phyloP scores from a whole-genome alignment of 2,329 filamentous ascomycete species.

The Ophidiomyces ophidiicola region DNA sequence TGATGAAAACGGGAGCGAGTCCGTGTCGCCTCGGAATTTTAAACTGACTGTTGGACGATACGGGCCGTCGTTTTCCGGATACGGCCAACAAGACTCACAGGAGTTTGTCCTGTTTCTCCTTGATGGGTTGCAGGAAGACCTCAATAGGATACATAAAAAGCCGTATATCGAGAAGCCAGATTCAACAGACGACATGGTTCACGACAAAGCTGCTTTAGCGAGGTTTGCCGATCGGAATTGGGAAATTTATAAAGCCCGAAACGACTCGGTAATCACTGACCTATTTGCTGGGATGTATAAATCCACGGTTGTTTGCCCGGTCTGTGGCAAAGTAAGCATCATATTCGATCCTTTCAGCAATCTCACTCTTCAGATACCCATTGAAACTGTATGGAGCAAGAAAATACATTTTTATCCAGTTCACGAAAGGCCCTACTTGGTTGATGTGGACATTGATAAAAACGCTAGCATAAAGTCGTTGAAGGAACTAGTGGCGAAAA shows the following conservation, averaged over 20 bases:
- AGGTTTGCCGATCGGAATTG: constrained; percentile 80
- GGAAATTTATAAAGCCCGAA: constrained; percentile 80
- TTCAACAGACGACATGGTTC: constrained; percentile 90
- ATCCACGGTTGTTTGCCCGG: constrained; percentile 85
- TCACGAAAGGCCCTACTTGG: constrained; percentile 54
- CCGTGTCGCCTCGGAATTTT: constrained; percentile 67
- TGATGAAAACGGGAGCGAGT: constrained; percentile 50
- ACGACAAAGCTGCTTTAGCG: constrained; percentile 65
- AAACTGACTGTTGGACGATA: constrained; percentile 70
- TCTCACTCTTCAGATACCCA: constrained; percentile 76
- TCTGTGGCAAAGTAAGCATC: constrained; percentile 89
- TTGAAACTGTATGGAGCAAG: constrained; percentile 70
- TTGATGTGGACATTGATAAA: constrained; percentile 65
- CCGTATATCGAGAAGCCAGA: constrained; percentile 96
- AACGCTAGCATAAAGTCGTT: constrained; percentile 47
- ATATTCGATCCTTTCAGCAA: constrained; percentile 98
- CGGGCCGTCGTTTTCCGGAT: constrained; percentile 79
- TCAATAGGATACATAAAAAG: constrained; percentile 89
- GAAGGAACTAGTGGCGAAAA: constrained; percentile 43
- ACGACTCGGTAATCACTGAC: constrained; percentile 90
- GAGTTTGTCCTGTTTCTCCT: constrained; percentile 92
- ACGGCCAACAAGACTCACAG: constrained; percentile 93
- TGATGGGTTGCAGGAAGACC: constrained; percentile 86
- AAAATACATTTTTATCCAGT: constrained; percentile 67
- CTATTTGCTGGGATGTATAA: constrained; percentile 98